Evolutionary conservation across 2,329 filamentous ascomycete genomes (phyloP).

Genomic region (Epichloe sp.): DNA sequence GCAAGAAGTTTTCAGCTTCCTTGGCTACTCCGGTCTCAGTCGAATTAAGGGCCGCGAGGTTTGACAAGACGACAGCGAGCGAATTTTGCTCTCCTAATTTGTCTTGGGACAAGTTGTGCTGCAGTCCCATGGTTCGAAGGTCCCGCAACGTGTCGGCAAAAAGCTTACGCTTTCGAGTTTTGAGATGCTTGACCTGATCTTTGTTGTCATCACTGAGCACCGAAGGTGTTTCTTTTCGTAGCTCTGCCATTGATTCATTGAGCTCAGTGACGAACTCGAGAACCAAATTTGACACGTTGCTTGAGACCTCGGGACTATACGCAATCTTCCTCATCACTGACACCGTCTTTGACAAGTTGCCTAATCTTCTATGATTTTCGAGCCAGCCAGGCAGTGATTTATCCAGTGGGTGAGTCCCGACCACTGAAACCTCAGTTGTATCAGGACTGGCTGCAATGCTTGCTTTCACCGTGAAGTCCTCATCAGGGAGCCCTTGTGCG

Average conservation of each 20-base stretch:
- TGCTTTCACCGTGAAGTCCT: constrained; percentile 14
- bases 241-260: constrained; percentile 52
- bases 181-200: constrained; percentile 71
- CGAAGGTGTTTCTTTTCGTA: constrained; percentile 72
- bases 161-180: constrained; percentile 76
- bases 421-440: constrained; percentile 5
- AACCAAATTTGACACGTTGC: constrained; percentile 47
- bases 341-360: constrained; percentile 55
- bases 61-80: constrained; percentile 54
- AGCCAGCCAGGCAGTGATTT: constrained; percentile 24
- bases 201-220: constrained; percentile 82
- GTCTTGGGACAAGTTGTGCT: constrained; percentile 64
- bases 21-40: constrained; percentile 11
- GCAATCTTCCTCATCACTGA: constrained; percentile 60
- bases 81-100: constrained; percentile 62
- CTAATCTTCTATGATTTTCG: constrained; percentile 49
- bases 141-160: constrained; percentile 80
- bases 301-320: constrained; percentile 33
- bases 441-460: constrained; percentile 1
- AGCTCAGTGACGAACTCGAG: constrained; percentile 58
- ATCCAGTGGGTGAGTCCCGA: constrained; percentile 12
- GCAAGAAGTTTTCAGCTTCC: constrained; percentile 57
- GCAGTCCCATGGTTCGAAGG: constrained; percentile 79
- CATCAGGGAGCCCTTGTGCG: constrained; percentile 45
- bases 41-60: constrained; percentile 29